Conservation (phyloP, 2,329 filamentous ascomycete genomes). For the Verticillium albo-atrum region DNA sequence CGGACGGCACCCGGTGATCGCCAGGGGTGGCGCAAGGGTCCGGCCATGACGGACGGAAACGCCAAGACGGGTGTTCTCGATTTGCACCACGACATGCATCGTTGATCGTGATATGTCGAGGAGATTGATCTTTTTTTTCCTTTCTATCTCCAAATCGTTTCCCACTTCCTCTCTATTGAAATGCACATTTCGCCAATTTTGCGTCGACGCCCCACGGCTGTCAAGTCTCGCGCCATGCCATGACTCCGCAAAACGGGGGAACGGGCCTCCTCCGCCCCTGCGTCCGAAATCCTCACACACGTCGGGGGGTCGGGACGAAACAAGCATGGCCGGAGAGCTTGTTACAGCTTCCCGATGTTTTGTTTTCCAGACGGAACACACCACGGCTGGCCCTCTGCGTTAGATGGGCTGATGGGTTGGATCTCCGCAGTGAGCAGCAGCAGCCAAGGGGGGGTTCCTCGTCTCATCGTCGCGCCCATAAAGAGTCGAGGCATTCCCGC, state of each 20-base stretch:
- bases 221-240: neutral
- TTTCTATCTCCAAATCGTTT: no score
- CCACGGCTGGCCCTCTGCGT: neutral
- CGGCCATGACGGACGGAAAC: neutral
- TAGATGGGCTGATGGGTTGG: neutral
- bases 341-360: neutral
- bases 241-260: neutral
- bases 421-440: neutral
- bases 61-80: neutral
- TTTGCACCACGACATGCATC: neutral
- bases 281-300: slow-evolving; percentile 11
- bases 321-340: neutral
- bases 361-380: neutral
- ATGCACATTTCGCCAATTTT: no score
- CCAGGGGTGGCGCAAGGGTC: neutral
- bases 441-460: no score
- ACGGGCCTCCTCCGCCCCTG: neutral
- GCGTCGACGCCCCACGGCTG: no score
- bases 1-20: neutral
- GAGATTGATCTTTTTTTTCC: no score
- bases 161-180: no score
- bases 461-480: neutral
- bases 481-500: neutral
- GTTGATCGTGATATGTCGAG: no score
- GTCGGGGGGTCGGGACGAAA: slow-evolving; percentile 10